Conservation (phyloP, 73 alveolate species). For the Paramecium biaurelia region DNA sequence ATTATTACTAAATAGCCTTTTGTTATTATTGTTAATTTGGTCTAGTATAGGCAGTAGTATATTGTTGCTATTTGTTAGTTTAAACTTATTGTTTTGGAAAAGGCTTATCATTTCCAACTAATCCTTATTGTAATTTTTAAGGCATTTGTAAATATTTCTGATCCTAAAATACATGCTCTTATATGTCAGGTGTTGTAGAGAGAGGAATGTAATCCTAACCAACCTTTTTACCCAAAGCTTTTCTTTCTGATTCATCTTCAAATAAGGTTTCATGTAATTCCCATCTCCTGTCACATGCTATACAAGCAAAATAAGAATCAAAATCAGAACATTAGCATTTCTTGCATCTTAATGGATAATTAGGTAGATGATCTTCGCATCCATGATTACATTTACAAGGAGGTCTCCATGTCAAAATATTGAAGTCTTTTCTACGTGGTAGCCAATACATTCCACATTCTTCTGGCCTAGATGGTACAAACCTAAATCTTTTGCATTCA, state of each 20-base stretch:
- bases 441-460: slow-evolving; percentile 96
- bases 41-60: background rate
- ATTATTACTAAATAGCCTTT: background rate
- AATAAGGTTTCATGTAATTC: slow-evolving; percentile 94
- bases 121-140: background rate
- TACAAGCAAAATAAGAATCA: slow-evolving; percentile 93
- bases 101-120: slow-evolving; percentile 25
- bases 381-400: slow-evolving; percentile 96
- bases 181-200: slow-evolving; percentile 87
- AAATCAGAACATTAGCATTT: slow-evolving; percentile 91
- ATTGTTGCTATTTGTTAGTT: background rate
- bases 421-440: slow-evolving; percentile 94
- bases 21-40: background rate
- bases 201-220: slow-evolving; percentile 92
- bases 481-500: slow-evolving; percentile 86
- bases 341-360: slow-evolving; percentile 83
- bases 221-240: slow-evolving; percentile 80
- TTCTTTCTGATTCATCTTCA: slow-evolving; percentile 95
- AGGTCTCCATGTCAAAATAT: slow-evolving; percentile 90
- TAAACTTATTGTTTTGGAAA: background rate
- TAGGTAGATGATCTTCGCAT: slow-evolving; percentile 95
- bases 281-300: slow-evolving; percentile 92
- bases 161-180: slow-evolving; percentile 73
- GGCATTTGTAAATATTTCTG: background rate
- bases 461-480: slow-evolving; percentile 97